Percentiles rank a stretch among this genome's conserved stretches.
phyloP scores from a whole-genome alignment of 768 basidiomycete species.

The Albatrellus ellisii region DNA sequence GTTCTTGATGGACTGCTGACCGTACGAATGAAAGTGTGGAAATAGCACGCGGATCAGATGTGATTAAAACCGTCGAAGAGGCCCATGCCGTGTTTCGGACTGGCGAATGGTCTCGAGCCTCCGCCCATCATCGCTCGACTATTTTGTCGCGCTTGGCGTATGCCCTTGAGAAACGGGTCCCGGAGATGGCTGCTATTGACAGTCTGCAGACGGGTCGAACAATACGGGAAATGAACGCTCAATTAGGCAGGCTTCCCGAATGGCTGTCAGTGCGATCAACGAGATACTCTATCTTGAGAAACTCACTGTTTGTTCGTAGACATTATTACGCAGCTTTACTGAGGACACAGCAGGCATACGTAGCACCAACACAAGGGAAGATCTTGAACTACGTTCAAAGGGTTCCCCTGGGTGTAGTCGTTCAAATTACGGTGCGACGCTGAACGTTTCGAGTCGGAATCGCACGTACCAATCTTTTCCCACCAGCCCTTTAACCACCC shows the following conservation, averaged over 20 bases:
- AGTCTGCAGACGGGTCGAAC: slow-evolving; percentile 67
- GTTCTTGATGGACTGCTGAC: background rate
- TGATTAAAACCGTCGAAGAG: slow-evolving; percentile 33
- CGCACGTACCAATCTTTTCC: background rate
- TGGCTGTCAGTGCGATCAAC: slow-evolving; percentile 54
- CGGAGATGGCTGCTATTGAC: slow-evolving; percentile 52
- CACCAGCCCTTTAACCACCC: slow-evolving; percentile 80
- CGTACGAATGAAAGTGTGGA: slow-evolving; percentile 30
- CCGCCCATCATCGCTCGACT: slow-evolving; percentile 45
- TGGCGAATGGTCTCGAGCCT: slow-evolving; percentile 59
- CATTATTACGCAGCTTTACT: slow-evolving; percentile 69
- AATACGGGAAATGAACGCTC: slow-evolving; percentile 76
- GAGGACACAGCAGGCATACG: slow-evolving; percentile 52
- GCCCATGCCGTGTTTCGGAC: slow-evolving; percentile 50
- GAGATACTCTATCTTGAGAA: background rate
- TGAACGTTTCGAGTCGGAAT: background rate
- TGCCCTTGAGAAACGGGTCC: slow-evolving; percentile 40
- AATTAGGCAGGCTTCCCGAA: slow-evolving; percentile 67
- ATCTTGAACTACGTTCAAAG: slow-evolving; percentile 70
- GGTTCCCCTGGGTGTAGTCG: slow-evolving; percentile 78
- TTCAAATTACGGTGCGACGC: slow-evolving; percentile 58
- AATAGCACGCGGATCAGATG: slow-evolving; percentile 37
- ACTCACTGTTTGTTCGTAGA: slow-evolving; percentile 21
- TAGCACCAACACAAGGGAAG: slow-evolving; percentile 71
- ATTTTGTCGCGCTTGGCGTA: slow-evolving; percentile 55